Conservation (phyloP, 345 rosid genomes). For the Turnera subulata region DNA sequence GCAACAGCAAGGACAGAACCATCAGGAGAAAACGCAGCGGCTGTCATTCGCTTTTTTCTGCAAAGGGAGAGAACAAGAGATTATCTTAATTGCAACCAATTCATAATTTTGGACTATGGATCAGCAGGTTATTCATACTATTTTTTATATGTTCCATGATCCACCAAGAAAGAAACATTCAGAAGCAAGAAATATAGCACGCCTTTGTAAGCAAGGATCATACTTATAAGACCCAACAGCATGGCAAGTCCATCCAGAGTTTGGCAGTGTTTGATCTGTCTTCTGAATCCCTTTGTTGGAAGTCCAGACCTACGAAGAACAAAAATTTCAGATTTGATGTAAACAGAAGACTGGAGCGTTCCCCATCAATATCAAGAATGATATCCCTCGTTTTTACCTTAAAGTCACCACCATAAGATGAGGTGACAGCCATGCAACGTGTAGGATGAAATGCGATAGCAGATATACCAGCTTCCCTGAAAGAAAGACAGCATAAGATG, state of each 20-base stretch:
- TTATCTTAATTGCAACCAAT: too few relatives aligned
- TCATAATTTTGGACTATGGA: too few relatives aligned
- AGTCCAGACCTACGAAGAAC: slow-evolving; percentile 60
- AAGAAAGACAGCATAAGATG: slow-evolving; percentile 5
- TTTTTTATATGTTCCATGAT: too few relatives aligned
- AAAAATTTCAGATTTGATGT: slow-evolving; percentile 2
- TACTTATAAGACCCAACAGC: slow-evolving; percentile 95
- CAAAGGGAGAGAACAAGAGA: slow-evolving; percentile 8
- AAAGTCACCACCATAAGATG: slow-evolving; percentile 88
- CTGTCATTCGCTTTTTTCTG: slow-evolving; percentile 88
- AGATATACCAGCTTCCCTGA: slow-evolving; percentile 80
- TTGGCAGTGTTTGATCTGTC: slow-evolving; percentile 34
- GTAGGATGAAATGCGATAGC: slow-evolving; percentile 75
- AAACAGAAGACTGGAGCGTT: neutral
- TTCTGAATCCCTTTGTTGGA: slow-evolving; percentile 40
- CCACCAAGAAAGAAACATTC: too few relatives aligned
- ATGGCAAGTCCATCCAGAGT: slow-evolving; percentile 78
- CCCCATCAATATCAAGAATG: neutral
- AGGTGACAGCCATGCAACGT: slow-evolving; percentile 63
- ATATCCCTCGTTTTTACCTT: slow-evolving; percentile 50
- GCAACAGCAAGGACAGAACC: slow-evolving; percentile 98
- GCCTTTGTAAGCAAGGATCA: slow-evolving; percentile 15
- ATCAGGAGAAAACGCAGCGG: slow-evolving; percentile 90
- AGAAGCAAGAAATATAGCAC: neutral
- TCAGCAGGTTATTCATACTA: too few relatives aligned